Evolutionary conservation across 805 yeast genomes (phyloP).

Genomic region (Isabelozyma pseudorhagii): DNA sequence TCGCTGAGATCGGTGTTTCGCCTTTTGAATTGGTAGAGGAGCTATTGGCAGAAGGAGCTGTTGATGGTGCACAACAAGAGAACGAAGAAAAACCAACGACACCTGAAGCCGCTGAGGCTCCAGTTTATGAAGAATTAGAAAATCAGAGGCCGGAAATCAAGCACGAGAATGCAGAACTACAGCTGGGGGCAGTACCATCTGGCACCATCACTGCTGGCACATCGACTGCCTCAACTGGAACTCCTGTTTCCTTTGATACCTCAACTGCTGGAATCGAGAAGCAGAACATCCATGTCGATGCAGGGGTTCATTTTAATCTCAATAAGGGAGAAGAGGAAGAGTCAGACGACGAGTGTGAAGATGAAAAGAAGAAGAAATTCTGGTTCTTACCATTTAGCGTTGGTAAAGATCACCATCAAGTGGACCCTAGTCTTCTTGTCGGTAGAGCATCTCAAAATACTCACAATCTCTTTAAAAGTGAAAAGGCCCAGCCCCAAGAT

Average conservation of each 20-base stretch:
- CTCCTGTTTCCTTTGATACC: background rate
- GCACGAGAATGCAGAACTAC: too few species aligned
- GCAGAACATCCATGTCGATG: conserved; percentile 8
- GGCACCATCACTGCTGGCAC: too few species aligned
- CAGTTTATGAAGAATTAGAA: background rate
- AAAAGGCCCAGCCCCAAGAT: too few species aligned
- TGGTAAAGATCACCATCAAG: background rate
- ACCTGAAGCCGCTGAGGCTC: too few species aligned
- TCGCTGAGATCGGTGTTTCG: background rate
- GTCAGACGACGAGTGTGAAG: conserved; percentile 7
- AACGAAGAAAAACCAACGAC: too few species aligned
- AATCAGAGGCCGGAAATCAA: too few species aligned
- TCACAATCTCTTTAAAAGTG: too few species aligned
- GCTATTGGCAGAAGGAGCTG: background rate
- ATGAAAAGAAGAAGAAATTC: conserved; percentile 7
- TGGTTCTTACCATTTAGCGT: conserved; percentile 14
- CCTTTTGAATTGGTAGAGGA: background rate
- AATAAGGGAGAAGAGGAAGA: conserved; percentile 6
- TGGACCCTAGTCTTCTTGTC: background rate
- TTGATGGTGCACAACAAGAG: too few species aligned
- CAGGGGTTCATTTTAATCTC: conserved; percentile 15
- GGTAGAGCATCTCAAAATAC: background rate
- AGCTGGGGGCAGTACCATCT: too few species aligned
- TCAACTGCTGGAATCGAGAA: background rate
- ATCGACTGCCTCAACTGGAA: too few species aligned